Conservation (phyloP, 306 rosid species). For the Corylus americana region DNA sequence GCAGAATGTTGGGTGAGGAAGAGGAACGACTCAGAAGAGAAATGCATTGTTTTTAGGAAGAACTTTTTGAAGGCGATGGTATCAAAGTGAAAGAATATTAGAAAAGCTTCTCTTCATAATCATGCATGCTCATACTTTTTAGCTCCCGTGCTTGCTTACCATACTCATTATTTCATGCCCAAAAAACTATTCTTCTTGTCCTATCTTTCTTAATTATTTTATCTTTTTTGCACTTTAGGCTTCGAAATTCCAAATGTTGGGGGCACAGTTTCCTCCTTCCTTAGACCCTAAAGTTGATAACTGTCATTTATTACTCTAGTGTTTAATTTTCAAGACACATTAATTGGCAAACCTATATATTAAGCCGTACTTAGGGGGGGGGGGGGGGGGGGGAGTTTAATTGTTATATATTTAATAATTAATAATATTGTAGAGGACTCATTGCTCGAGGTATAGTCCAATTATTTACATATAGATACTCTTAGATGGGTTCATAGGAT, state of each 20-base stretch:
- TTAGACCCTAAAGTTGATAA: conserved; percentile 18
- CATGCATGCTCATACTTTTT: conserved; percentile 35
- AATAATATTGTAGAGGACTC: conserved; percentile 31
- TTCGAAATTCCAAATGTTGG: conserved; percentile 55
- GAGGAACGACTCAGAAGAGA: not conserved
- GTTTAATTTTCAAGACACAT: conserved; percentile 12
- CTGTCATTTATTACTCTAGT: conserved; percentile 9
- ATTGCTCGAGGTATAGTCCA: conserved; percentile 37
- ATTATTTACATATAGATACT: not conserved
- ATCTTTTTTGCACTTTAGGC: conserved; percentile 36
- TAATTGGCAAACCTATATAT: conserved; percentile 20
- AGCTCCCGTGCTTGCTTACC: conserved; percentile 55
- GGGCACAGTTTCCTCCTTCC: conserved; percentile 18
- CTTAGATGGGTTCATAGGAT: not conserved
- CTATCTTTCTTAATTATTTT: conserved; percentile 15
- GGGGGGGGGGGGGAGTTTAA: conserved; percentile 17
- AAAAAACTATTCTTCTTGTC: conserved; percentile 35
- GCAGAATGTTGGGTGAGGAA: conserved; percentile 25
- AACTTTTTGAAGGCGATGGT: conserved; percentile 36
- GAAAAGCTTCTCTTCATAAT: conserved; percentile 17
- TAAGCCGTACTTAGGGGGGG: conserved; percentile 29
- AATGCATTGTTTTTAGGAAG: conserved; percentile 30
- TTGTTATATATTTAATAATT: not conserved
- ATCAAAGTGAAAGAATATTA: conserved; percentile 28
- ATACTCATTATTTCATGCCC: conserved; percentile 32